Evolutionary conservation across 768 basidiomycete species (phyloP).

Genomic region (Cubamyces sp.): DNA sequence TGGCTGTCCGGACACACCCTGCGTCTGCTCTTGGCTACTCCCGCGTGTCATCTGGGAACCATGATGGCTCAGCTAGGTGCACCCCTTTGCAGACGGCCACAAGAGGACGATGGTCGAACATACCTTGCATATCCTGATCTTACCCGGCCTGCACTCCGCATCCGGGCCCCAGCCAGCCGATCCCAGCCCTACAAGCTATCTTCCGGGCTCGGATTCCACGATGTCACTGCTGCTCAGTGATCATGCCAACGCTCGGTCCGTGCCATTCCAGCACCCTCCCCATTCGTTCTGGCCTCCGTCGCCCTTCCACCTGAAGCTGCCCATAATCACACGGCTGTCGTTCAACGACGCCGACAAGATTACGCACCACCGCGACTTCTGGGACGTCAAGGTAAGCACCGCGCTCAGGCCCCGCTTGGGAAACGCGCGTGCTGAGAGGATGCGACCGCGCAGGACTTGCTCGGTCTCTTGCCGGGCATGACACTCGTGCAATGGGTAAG

Average conservation of each 20-base stretch:
- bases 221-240: conserved; percentile 14
- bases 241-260: conserved; percentile 2
- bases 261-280: conserved; percentile 9
- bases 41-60: not conserved
- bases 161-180: conserved; percentile 27
- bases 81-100: conserved; percentile 59
- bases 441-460: conserved; percentile 49
- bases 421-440: not conserved
- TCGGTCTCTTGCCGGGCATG: conserved; percentile 73
- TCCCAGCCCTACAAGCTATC: not conserved
- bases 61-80: conserved; percentile 6
- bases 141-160: conserved; percentile 65
- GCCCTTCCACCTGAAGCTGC: conserved; percentile 75
- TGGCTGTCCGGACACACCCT: not conserved
- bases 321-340: conserved; percentile 68
- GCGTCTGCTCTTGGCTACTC: not conserved
- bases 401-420: not conserved
- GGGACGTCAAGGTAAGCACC: conserved; percentile 61
- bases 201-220: conserved; percentile 2
- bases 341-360: conserved; percentile 86
- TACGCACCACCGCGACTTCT: conserved; percentile 78
- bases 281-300: conserved; percentile 52
- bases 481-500: conserved; percentile 71
- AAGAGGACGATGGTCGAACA: conserved; percentile 78
- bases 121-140: conserved; percentile 73